These are phyloP conservation scores for Neurospora sp. DNA, from an alignment of 495 filamentous ascomycete species.

Conservation along the genomic window DNA sequence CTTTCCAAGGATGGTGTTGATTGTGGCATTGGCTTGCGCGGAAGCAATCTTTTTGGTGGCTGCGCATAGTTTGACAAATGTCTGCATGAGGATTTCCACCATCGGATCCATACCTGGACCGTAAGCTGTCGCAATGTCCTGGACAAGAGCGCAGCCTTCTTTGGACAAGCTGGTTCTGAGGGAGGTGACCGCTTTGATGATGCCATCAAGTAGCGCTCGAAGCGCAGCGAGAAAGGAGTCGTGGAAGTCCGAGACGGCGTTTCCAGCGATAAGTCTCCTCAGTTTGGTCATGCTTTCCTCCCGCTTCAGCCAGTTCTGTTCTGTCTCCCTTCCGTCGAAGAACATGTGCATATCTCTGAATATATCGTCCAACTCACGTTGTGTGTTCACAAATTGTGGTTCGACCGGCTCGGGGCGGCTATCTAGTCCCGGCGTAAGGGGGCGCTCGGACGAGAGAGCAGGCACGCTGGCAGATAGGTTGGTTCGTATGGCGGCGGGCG, in stretches of 20 bases:
- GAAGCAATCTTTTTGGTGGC: slow-evolving; percentile 85
- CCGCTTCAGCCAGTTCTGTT: slow-evolving; percentile 79
- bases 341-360: slow-evolving; percentile 65
- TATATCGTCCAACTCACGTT: slow-evolving; percentile 74
- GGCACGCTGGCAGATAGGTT: slow-evolving; percentile 41
- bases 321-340: slow-evolving; percentile 86
- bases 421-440: slow-evolving; percentile 39
- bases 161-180: slow-evolving; percentile 83
- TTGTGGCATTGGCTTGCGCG: slow-evolving; percentile 63
- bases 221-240: slow-evolving; percentile 57
- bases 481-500: slow-evolving; percentile 25
- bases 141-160: slow-evolving; percentile 71
- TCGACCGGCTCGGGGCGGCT: slow-evolving; percentile 59
- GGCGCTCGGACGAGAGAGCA: slow-evolving; percentile 36
- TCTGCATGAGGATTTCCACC: slow-evolving; percentile 84
- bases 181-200: slow-evolving; percentile 78
- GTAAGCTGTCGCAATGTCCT: slow-evolving; percentile 69
- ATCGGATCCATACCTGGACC: slow-evolving; percentile 76
- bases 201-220: slow-evolving; percentile 72
- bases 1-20: slow-evolving; percentile 64
- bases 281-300: slow-evolving; percentile 70
- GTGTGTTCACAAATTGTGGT: slow-evolving; percentile 69
- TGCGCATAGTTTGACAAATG: slow-evolving; percentile 76
- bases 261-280: slow-evolving; percentile 70
- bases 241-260: slow-evolving; percentile 68